These are phyloP conservation scores for Pythium biforme DNA, from an alignment of 352 stramenopile species.

Conservation along the genomic window DNA sequence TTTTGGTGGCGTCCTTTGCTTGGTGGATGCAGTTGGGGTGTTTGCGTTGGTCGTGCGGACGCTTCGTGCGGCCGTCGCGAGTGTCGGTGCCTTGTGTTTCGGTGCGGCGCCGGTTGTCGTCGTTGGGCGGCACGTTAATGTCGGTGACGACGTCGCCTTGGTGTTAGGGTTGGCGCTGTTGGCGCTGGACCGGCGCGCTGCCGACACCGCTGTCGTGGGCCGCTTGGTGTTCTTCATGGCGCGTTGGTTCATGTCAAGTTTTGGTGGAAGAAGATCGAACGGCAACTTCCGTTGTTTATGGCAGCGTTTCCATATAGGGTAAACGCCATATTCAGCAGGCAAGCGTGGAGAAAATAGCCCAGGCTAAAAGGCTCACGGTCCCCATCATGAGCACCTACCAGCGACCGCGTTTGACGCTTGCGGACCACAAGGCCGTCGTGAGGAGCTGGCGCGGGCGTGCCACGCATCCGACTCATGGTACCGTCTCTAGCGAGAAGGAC, in stretches of 20 bases:
- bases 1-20: background rate
- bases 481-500: too few species aligned
- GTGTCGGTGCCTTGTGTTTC: constrained; percentile 1
- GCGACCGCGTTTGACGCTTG: background rate
- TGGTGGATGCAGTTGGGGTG: background rate
- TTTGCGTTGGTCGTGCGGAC: background rate
- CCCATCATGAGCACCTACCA: background rate
- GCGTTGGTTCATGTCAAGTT: background rate
- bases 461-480: background rate
- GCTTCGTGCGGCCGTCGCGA: constrained; percentile 5
- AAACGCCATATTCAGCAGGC: background rate
- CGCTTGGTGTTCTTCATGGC: constrained; percentile 17
- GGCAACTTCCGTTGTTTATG: constrained; percentile 10
- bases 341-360: background rate
- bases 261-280: constrained; percentile 16
- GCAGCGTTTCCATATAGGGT: background rate
- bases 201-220: background rate
- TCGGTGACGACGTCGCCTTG: background rate
- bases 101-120: background rate
- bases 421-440: constrained; percentile 25
- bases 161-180: background rate
- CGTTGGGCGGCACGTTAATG: background rate
- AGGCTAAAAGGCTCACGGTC: too few species aligned
- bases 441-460: constrained; percentile 12
- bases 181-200: background rate